A percentile compares a stretch with the other conserved stretches of the same genome.
These are phyloP conservation scores for Platanthera guangdongensis DNA, from an alignment of 106 monocot genomes.

Conservation along the genomic window DNA sequence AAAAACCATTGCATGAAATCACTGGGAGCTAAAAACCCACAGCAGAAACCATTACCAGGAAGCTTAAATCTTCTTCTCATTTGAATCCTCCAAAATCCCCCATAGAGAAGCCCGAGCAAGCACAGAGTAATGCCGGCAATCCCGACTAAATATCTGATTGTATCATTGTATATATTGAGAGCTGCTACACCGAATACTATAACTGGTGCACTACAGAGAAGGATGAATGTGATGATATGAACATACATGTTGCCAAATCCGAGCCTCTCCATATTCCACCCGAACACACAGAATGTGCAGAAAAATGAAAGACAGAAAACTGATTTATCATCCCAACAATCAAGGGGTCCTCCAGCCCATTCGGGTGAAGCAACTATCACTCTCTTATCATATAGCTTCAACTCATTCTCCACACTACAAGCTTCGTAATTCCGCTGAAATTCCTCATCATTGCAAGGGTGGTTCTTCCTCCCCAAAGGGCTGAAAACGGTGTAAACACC, in stretches of 20 bases:
- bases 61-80: conserved; percentile 60
- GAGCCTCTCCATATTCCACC: conserved; percentile 68
- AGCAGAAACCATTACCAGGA: conserved; percentile 21
- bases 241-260: conserved; percentile 76
- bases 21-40: conserved; percentile 17
- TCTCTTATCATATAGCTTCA: conserved; percentile 5
- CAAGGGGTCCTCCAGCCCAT: conserved; percentile 50
- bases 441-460: not conserved
- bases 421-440: not conserved
- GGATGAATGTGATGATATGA: conserved; percentile 39
- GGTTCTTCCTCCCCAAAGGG: conserved; percentile 28
- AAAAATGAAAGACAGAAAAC: conserved; percentile 33
- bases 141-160: conserved; percentile 1
- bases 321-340: conserved; percentile 38
- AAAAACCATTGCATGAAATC: conserved; percentile 46
- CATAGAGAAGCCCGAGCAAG: conserved; percentile 36
- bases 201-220: conserved; percentile 37
- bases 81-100: conserved; percentile 53
- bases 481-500: conserved; percentile 19
- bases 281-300: conserved; percentile 52
- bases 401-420: not conserved
- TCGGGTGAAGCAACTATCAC: conserved; percentile 26
- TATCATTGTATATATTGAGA: conserved; percentile 23
- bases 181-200: conserved; percentile 34
- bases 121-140: conserved; percentile 22